Percentiles rank a stretch among this genome's conserved stretches.
phyloP scores from a whole-genome alignment of 148 eudicot species.

The Camellia sinensis region DNA sequence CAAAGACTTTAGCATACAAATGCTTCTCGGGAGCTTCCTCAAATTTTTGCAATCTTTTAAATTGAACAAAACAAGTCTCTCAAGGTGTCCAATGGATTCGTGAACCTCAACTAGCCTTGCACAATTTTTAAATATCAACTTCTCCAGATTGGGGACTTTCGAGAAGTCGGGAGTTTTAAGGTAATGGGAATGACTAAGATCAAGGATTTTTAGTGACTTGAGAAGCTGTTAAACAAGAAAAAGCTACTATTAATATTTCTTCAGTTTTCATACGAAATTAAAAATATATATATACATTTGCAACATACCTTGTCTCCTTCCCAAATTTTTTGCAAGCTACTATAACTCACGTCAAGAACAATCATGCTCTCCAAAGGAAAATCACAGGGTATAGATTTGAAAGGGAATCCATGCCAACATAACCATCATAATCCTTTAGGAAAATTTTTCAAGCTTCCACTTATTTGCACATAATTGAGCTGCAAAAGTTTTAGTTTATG shows the following conservation, averaged over 20 bases:
- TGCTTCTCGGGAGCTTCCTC: not conserved
- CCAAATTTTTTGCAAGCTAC: not conserved
- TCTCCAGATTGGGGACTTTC: not conserved
- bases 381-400: not conserved
- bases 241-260: not conserved
- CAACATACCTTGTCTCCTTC: not conserved
- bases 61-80: not conserved
- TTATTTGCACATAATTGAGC: not conserved
- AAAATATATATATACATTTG: too few species aligned
- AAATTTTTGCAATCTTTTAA: slow-evolving; percentile 10
- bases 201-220: slow-evolving; percentile 12
- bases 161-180: slow-evolving; percentile 13
- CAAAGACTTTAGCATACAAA: not conserved
- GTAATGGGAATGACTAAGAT: slow-evolving; percentile 11
- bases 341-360: not conserved
- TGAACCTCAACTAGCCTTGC: not conserved
- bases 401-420: not conserved
- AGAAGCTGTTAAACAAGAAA: not conserved
- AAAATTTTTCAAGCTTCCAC: not conserved
- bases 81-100: slow-evolving; percentile 15
- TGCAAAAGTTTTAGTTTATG: not conserved
- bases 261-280: too few species aligned
- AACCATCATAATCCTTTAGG: not conserved
- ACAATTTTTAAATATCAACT: slow-evolving; percentile 8
- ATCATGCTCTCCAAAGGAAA: not conserved